Conservation (phyloP, 257 asterid genomes). For the Leonotis leonurus region DNA sequence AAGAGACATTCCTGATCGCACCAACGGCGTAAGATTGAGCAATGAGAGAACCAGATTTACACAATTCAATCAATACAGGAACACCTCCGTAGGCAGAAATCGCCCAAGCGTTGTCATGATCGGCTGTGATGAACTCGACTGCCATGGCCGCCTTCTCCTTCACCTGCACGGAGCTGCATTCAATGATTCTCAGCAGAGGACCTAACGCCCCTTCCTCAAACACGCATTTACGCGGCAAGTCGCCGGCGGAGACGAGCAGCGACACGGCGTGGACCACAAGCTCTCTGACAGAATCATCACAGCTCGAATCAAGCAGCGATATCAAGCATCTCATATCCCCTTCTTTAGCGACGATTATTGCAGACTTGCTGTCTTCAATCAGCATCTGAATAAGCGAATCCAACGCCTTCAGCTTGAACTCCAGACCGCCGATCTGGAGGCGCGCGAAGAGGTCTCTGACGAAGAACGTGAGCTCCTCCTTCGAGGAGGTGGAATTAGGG, state of each 20-base stretch:
- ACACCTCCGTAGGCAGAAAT: conserved; percentile 88
- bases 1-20: conserved; percentile 61
- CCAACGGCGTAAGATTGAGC: conserved; percentile 80
- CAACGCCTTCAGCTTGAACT: conserved; percentile 78
- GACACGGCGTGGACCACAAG: conserved; percentile 68
- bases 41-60: conserved; percentile 67
- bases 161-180: conserved; percentile 53
- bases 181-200: conserved; percentile 66
- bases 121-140: conserved; percentile 71
- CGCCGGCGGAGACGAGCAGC: conserved; percentile 53
- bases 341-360: conserved; percentile 48
- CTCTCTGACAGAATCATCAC: conserved; percentile 42
- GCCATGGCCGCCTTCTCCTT: conserved; percentile 90
- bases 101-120: conserved; percentile 94
- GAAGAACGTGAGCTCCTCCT: conserved; percentile 56
- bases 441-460: conserved; percentile 71
- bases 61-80: conserved; percentile 55
- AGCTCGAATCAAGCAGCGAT: conserved; percentile 49
- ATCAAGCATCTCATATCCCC: conserved; percentile 57
- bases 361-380: conserved; percentile 54
- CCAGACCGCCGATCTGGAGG: conserved; percentile 87
- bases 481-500: conserved; percentile 46
- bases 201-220: conserved; percentile 95
- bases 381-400: conserved; percentile 65
- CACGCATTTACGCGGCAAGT: conserved; percentile 56